Conservation (phyloP, 352 stramenopile genomes). For the Phytophthora pseudosyringae region DNA sequence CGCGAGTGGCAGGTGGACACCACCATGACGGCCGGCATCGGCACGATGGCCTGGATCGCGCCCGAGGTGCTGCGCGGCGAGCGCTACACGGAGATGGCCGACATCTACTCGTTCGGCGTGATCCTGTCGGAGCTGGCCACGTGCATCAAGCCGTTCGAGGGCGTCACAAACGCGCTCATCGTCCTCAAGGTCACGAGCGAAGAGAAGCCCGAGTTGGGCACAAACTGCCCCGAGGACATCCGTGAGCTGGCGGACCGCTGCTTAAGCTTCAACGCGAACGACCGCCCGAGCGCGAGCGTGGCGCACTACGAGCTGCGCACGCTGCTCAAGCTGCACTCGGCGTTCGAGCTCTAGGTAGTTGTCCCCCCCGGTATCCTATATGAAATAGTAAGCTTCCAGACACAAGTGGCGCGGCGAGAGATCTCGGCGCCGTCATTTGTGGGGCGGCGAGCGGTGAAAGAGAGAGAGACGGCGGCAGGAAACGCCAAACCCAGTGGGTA, state of each 20-base stretch:
- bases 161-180: slow-evolving; percentile 71
- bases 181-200: slow-evolving; percentile 80
- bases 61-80: slow-evolving; percentile 81
- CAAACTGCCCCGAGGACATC: slow-evolving; percentile 72
- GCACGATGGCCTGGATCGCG: slow-evolving; percentile 88
- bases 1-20: slow-evolving; percentile 77
- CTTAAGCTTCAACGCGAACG: slow-evolving; percentile 67
- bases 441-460: slow-evolving; percentile 2
- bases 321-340: slow-evolving; percentile 68
- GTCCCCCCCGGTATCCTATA: slow-evolving; percentile 29
- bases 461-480: slow-evolving; percentile 8
- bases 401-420: slow-evolving; percentile 12
- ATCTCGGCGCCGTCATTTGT: not conserved
- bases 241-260: slow-evolving; percentile 62
- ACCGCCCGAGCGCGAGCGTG: slow-evolving; percentile 74
- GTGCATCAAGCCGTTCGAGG: slow-evolving; percentile 70
- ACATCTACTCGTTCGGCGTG: slow-evolving; percentile 90
- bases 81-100: slow-evolving; percentile 86
- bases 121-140: slow-evolving; percentile 79
- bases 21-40: slow-evolving; percentile 83
- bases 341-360: slow-evolving; percentile 54
- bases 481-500: slow-evolving; percentile 28
- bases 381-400: slow-evolving; percentile 37
- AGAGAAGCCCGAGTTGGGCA: slow-evolving; percentile 64
- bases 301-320: slow-evolving; percentile 81